Evolutionary conservation across 139 green algal genomes (phyloP).

Genomic region (Chlamydomonas asymmetrica): DNA sequence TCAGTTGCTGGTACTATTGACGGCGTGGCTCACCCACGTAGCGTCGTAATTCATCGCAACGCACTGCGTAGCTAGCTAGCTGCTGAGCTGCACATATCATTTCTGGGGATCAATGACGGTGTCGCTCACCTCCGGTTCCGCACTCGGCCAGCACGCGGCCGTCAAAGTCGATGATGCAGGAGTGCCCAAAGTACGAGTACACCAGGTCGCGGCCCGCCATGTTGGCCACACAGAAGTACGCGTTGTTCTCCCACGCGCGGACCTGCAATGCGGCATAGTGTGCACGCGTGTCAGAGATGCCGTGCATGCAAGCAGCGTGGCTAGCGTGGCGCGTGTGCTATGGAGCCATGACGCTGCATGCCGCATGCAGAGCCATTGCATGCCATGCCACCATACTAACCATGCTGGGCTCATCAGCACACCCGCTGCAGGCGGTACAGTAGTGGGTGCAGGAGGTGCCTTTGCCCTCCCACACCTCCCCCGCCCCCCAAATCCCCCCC

Average conservation of each 20-base stretch:
- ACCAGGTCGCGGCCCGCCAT: slow-evolving; percentile 65
- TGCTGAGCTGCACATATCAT: not conserved
- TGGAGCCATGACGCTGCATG: not conserved
- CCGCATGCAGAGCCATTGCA: slow-evolving; percentile 25
- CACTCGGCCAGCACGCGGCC: slow-evolving; percentile 62
- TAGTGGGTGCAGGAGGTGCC: too few species aligned
- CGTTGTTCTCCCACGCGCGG: slow-evolving; percentile 54
- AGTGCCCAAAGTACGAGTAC: slow-evolving; percentile 75
- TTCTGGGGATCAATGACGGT: slow-evolving; percentile 49
- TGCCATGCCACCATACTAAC: too few species aligned
- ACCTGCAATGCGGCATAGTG: too few species aligned
- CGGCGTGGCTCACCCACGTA: too few species aligned
- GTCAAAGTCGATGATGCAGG: slow-evolving; percentile 65
- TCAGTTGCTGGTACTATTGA: too few species aligned
- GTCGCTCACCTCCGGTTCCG: slow-evolving; percentile 43
- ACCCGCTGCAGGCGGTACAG: too few species aligned
- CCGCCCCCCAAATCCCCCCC: too few species aligned
- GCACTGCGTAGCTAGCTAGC: not conserved
- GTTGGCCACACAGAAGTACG: slow-evolving; percentile 71
- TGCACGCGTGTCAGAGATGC: not conserved
- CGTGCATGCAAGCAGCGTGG: not conserved
- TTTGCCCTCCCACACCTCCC: too few species aligned
- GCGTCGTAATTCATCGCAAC: not conserved
- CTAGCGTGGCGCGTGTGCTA: not conserved
- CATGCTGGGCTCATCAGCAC: too few species aligned